Evolutionary conservation across 768 basidiomycete genomes (phyloP), one percentile per base, ranked within the genome.

Genomic region (Pholiota molesta): DNA sequence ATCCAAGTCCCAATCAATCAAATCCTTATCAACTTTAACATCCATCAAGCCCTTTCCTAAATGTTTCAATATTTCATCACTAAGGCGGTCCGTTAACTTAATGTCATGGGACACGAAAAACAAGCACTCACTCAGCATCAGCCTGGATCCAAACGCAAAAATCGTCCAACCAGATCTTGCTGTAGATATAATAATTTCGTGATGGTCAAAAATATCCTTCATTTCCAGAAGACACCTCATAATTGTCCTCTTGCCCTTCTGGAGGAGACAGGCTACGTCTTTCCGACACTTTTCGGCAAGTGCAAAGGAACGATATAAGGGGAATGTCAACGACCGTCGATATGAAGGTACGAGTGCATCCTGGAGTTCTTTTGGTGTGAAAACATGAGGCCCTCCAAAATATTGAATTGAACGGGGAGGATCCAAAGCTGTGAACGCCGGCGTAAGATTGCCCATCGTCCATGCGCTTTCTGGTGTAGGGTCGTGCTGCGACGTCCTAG

Each of bases 161-260:
- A 69, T 94, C 93, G 64, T 93, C 89, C 47, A 94, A 66, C 93
- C 93, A 95, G 35, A 94, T 83, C 72, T 92, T 92, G 73, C 85
- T 88, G 72, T 93, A 95, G n/a, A 93, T 80, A 72, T 93, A 94
- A 74, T 95, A 95, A 91, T 88, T 64, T 92, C 92, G 65, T 93
- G 91, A 67, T 85, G 88, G 68, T 93, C 92, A 64, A 95, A 74
- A 52, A 92, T 86, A 42, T 79, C 72, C 74, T 90, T 93, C 78
- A 88, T 80, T 71, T 86, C 87, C 47, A 95, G 76, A 37, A 95
- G 78, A 68, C 83, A 88, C 66, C 90, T 84, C 57, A 86, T 72
- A 23, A 91, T 78, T 35, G 75, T 77, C 42, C 89, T 83, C 74
- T 83, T 88, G 2, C 93, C 93, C 59, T 77, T 80, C 7, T 73